Evolutionary conservation across 2,329 filamentous ascomycete genomes (phyloP), one percentile per base, ranked within the genome.

Genomic region (Colletotrichum filicis): DNA sequence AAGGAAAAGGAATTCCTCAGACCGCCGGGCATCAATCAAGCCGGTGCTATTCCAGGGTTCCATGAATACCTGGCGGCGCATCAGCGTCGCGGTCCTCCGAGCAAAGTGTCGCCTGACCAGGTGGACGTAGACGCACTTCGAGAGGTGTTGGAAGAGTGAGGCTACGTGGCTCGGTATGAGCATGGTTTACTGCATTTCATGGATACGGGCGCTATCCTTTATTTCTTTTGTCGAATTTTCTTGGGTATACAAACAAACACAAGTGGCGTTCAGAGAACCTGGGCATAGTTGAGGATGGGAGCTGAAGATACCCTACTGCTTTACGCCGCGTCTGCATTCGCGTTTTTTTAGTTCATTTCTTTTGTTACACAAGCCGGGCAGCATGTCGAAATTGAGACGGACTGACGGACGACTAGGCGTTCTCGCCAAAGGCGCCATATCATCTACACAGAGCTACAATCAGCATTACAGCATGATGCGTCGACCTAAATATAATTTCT

Each of bases 1-100:
- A 75, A 77, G 53, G 76, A 83, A 71, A 80, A 80, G 68, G 82
- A 83, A 12, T 66, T 83, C 42, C 85, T 84, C 56, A 87, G 94
- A 56, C 83, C 89, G 5, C 89, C 93, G 1, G 94, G 94, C 0
- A 94, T 97, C 79, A 97, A 97, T 78, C 94, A 96, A 79, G 87
- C 90, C 1, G 94, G 94, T 0, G 87, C 90, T 0, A 92, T 97
- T 56, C 90, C 93, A 0, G 94, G 94, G 0, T 93, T 96, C 75
- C 86, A 90, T 30, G 86, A 89, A 68, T 90, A 88, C 76, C 85
- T 87, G 81, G 83, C 85, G 2, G 82, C 85, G 1, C 84, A 82
- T 78, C 89, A 83, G 81, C 89, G 81, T 78, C 89, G 83, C 80
- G 85, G 81, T 46, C 84, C 89, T 1, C 88, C 90, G 2, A 86